phyloP scores from a whole-genome alignment of 2,329 filamentous ascomycete genomes.

The Pseudopithomyces maydicus region DNA sequence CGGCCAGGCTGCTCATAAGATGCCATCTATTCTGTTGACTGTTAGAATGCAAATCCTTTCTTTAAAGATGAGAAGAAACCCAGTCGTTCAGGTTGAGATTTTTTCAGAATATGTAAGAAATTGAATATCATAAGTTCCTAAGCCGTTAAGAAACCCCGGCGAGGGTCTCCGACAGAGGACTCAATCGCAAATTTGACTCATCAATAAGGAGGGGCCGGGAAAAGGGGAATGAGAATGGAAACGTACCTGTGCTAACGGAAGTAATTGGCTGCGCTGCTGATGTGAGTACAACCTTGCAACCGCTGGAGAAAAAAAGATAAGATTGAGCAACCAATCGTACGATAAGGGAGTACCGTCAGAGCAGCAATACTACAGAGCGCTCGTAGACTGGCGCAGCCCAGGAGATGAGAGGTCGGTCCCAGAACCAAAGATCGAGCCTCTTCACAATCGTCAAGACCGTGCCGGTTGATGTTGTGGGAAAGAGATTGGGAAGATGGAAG shows the following conservation, averaged over 20 bases:
- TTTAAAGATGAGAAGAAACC: not conserved
- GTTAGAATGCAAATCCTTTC: conserved; percentile 16
- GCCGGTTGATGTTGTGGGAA: not conserved
- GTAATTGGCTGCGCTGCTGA: not conserved
- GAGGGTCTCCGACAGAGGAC: conserved; percentile 80
- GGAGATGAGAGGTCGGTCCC: not conserved
- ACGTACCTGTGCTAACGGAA: conserved; percentile 5
- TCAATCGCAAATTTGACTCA: conserved; percentile 99
- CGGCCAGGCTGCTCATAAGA: not conserved
- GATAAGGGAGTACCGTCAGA: not conserved
- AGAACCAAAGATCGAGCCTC: not conserved
- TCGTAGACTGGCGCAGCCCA: too few species aligned
- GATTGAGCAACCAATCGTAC: too few species aligned
- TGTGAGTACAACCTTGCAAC: not conserved
- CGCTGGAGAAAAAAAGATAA: not conserved
- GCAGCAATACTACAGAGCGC: not conserved
- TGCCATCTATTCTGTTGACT: conserved; percentile 1
- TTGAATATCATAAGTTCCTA: conserved; percentile 80
- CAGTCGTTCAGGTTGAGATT: conserved; percentile 22
- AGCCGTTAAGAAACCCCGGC: conserved; percentile 85
- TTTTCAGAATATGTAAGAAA: conserved; percentile 99
- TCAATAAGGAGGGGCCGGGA: conserved; percentile 59
- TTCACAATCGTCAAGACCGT: not conserved
- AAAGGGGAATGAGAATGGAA: conserved; percentile 11
- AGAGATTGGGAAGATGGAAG: not conserved